Conservation (phyloP, 1,284 basidiomycete species). For the Volvariella volvacea region DNA sequence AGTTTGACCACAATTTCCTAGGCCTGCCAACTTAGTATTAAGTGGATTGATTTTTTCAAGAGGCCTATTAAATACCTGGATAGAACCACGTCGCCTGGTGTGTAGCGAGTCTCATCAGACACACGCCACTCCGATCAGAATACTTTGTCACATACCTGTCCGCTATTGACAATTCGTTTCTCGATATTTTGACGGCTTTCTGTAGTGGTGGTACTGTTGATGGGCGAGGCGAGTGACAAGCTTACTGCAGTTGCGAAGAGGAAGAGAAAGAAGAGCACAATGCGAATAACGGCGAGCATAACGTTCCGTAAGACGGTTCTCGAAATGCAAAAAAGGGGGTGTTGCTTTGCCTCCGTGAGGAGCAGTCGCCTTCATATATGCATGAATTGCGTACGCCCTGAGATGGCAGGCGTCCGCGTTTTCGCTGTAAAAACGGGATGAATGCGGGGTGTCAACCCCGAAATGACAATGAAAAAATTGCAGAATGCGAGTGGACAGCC, state of each 20-base stretch:
- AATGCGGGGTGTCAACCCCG: too few species aligned
- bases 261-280: neutral
- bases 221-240: neutral
- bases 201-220: neutral
- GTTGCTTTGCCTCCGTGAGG: too few species aligned
- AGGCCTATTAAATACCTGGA: constrained; percentile 19
- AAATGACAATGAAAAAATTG: too few species aligned
- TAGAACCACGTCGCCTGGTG: constrained; percentile 26
- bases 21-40: constrained; percentile 18
- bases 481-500: too few species aligned
- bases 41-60: constrained; percentile 1
- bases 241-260: neutral
- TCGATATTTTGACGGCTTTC: constrained; percentile 24
- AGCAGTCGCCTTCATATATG: too few species aligned
- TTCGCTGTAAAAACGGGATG: too few species aligned
- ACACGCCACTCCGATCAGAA: too few species aligned
- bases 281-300: too few species aligned
- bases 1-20: constrained; percentile 42
- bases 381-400: too few species aligned
- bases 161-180: constrained; percentile 40
- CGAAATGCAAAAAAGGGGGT: too few species aligned
- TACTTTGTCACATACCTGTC: constrained; percentile 46
- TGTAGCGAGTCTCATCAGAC: constrained; percentile 15
- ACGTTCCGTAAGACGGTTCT: too few species aligned
- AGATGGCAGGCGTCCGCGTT: too few species aligned